Evolutionary conservation across 2,329 filamentous ascomycete species (phyloP), one percentile per base, ranked within the genome.

Genomic region (Xenosphaeropsis pyriputrescens): DNA sequence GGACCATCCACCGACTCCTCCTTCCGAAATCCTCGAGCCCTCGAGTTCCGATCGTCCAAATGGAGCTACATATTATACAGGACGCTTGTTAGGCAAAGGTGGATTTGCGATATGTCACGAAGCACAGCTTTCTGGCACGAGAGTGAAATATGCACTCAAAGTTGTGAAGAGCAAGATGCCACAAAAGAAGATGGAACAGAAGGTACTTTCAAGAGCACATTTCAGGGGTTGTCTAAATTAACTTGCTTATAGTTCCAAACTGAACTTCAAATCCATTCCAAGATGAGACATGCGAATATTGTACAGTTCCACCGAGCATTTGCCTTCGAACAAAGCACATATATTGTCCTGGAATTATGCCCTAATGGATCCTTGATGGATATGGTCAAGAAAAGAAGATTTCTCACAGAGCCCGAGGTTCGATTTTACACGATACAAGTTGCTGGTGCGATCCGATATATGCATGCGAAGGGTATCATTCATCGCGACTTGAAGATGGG

Each of bases 401-500:
- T 81, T 39, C 67, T 98, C 41, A 95, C 85, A 13, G 82, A 96
- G 57, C 86, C 91, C 1, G 91, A 98, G 60, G 86, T 95, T 35
- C 75, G 91, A 45, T 85, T 88, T 50, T 94, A 94, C 57, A 81
- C 91, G 43, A 77, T 98, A 31, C 91, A 98, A 59, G 86, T 95
- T 42, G 85, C 89, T 47, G 91, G 91, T 29, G 91, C 91, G 29
- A 89, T 98, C 60, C 96, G 96, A 60, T 98, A 98, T 56, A 83
- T 98, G 67, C 93, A 98, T 58, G 78, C 78, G 52, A 83, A 93
- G 55, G 91, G 89, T 46, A 93, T 98, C 44, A 94, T 96, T 36
- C 91, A 98, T 59, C 77, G 91, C 36, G 91, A 98, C 59, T 62
- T 98, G 49, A 98, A 98, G 62, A 96, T 95, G 68, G 93, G 91